Evolutionary conservation across 768 basidiomycete genomes (phyloP), one percentile per base, ranked within the genome.

Genomic region (Leucocoprinus leucothites): DNA sequence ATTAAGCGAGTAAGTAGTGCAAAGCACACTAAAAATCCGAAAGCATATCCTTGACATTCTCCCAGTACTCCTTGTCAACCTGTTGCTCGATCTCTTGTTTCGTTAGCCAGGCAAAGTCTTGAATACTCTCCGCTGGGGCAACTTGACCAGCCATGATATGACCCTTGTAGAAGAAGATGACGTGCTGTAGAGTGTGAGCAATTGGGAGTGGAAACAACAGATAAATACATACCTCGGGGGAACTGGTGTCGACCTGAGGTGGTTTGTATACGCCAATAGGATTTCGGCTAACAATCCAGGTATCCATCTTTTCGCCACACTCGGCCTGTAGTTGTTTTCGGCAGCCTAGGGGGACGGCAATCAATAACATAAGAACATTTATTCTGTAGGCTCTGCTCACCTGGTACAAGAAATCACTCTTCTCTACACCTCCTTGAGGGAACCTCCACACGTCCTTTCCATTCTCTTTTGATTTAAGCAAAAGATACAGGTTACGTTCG

Each of bases 41-140:
- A 57, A 94, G 74, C 69, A 94, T 86, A 66, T 92, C 87, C 69
- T 86, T 88, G 61, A 92, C 74, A 49, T 81, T 80, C 44, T 76
- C 63, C 92, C 92, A 95, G 63, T 94, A 95, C 41, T 79, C 69
- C 60, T 69, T 66, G 51, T 82, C 77, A n/a, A 94, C 84, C 51
- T 78, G 79, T 11, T 78, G 71, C 66, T 86, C 74, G 43, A 98
- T 85, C 75, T 99, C 96, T 66, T 92, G 80, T 71, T 94, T 93
- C 48, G 93, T 96, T 57, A 98, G 75, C 95, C 95, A 98, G 6
- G 92, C 94, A 72, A 91, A 95, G 63, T 91, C 90, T 48, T 75
- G 72, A 57, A 89, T 73, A n/a, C 74, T 66, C 28, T 81, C 67
- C 16, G 87, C 84, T 6, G 54, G 54, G 18, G 73, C 75, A 28